Base-by-base conservation (phyloP, 306 rosid genomes). In the Alnus rubra region DNA sequence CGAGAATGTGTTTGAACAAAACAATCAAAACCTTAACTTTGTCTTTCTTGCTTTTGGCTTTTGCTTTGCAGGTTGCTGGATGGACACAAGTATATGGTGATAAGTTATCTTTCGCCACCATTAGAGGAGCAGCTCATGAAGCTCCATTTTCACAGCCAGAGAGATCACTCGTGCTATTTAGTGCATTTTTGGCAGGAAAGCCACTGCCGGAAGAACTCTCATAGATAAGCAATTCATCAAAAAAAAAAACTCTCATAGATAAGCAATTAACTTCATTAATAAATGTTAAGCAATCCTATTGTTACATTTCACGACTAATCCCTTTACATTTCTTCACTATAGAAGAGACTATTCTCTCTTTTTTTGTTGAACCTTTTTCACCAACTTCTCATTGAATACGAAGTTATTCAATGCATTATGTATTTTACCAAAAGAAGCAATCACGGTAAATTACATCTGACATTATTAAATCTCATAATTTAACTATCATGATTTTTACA, bases 51-150 rank as follows among this genome's bases (percentile, higher is more conserved):
- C 58, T 47, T 75, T n/a, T 67, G 15, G 9, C 58, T 47, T 75
- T n/a, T 67, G 15, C 6, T 37, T 75, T 75, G n/a, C 71, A 85
- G 89, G 83, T 84, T 51, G 88, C 81, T 54, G 91, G 91, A 33
- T 88, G 91, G 89, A 88, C 89, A 33, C 91, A 85, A 73, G 88
- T 80, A 75, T 87, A 87, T 73, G 91, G 88, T 13, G 35, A 81
- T 74, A 78, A 77, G 11, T 80, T 88, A 60, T 75, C 91, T 68
- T 82, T 85, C 58, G 88, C 87, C 31, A 88, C 88, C 39, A 83
- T 85, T 60, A 85, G 87, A 88, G 89, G 91, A 73, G 91, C 87
- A 55, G 15, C 79, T 68, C 91, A 88, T 74, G 87, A 85, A 74
- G 87, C 84, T 55, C 86, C 91, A 16, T 76, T 81, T 69, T 64